Percentiles rank a stretch among this genome's conserved stretches.
phyloP scores from a whole-genome alignment of 805 yeast genomes.

The Yamadazyma scolyti region DNA sequence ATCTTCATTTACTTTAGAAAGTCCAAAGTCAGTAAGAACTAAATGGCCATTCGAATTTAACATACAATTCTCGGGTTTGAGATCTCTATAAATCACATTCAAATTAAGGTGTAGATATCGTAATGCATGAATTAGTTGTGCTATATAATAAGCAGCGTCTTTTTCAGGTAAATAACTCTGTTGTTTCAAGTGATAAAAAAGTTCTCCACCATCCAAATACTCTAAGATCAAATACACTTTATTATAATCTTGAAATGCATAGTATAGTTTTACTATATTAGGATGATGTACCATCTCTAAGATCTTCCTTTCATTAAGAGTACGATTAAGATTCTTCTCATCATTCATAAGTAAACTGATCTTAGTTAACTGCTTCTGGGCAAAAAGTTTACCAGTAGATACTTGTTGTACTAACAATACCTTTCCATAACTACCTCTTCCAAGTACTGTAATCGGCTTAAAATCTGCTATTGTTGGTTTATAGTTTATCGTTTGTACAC shows the following conservation, averaged over 20 bases:
- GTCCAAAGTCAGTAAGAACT: constrained; percentile 43
- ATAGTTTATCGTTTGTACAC: constrained; percentile 7
- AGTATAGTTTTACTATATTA: constrained; percentile 41
- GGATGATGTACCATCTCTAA: constrained; percentile 40
- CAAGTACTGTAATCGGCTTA: constrained; percentile 40
- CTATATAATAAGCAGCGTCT: constrained; percentile 39
- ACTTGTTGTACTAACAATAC: constrained; percentile 38
- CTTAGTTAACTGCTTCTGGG: constrained; percentile 42
- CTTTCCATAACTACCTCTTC: constrained; percentile 43
- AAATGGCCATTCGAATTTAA: constrained; percentile 36
- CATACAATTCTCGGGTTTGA: constrained; percentile 46
- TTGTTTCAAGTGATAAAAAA: constrained; percentile 39
- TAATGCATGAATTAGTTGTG: constrained; percentile 39
- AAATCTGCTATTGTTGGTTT: constrained; percentile 28
- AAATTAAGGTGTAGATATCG: constrained; percentile 34
- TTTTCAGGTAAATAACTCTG: constrained; percentile 25
- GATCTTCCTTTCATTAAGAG: constrained; percentile 39
- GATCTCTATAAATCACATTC: constrained; percentile 40
- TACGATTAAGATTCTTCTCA: constrained; percentile 21
- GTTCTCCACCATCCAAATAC: constrained; percentile 44
- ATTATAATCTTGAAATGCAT: constrained; percentile 43
- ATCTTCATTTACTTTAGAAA: constrained; percentile 31
- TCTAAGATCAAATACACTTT: constrained; percentile 42
- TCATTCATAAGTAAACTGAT: constrained; percentile 31
- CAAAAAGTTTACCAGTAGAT: constrained; percentile 36